A percentile compares a stretch with the other conserved stretches of the same genome.
phyloP scores from a whole-genome alignment of 805 yeast genomes.

The Saccharomyces mikatae region DNA sequence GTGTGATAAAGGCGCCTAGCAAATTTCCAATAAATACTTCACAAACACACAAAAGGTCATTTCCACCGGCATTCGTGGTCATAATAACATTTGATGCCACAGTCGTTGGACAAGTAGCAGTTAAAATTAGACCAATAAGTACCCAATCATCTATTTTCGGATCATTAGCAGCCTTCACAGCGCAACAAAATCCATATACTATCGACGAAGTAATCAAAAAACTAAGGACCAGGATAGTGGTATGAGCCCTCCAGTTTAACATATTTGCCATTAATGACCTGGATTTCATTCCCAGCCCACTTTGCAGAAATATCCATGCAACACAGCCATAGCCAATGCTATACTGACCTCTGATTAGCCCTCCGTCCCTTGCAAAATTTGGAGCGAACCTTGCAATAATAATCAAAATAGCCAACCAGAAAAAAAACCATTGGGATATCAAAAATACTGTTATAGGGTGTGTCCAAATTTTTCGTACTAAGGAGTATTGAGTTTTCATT shows the following conservation, averaged over 20 bases:
- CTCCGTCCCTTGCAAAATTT: conserved; percentile 76
- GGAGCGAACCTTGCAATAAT: conserved; percentile 75
- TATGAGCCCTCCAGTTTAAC: conserved; percentile 75
- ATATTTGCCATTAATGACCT: conserved; percentile 52
- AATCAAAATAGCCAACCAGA: conserved; percentile 61
- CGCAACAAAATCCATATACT: conserved; percentile 65
- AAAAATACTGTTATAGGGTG: conserved; percentile 18
- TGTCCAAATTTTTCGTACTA: conserved; percentile 9
- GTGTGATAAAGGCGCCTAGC: conserved; percentile 80
- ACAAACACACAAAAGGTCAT: conserved; percentile 66
- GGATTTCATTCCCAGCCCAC: conserved; percentile 73
- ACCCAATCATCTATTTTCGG: conserved; percentile 64
- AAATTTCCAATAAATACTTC: conserved; percentile 82
- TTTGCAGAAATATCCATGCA: conserved; percentile 72
- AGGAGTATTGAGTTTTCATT: background rate
- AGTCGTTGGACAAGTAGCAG: conserved; percentile 86
- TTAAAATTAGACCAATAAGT: conserved; percentile 70
- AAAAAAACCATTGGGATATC: conserved; percentile 63
- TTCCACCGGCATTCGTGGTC: conserved; percentile 82
- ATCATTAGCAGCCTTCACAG: conserved; percentile 52
- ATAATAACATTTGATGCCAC: conserved; percentile 87
- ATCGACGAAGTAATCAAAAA: conserved; percentile 65
- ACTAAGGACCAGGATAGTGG: conserved; percentile 56
- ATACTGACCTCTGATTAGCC: conserved; percentile 65
- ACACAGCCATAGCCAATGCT: conserved; percentile 81